phyloP scores from a whole-genome alignment of 2,329 filamentous ascomycete genomes.

The Botrytis medusae region DNA sequence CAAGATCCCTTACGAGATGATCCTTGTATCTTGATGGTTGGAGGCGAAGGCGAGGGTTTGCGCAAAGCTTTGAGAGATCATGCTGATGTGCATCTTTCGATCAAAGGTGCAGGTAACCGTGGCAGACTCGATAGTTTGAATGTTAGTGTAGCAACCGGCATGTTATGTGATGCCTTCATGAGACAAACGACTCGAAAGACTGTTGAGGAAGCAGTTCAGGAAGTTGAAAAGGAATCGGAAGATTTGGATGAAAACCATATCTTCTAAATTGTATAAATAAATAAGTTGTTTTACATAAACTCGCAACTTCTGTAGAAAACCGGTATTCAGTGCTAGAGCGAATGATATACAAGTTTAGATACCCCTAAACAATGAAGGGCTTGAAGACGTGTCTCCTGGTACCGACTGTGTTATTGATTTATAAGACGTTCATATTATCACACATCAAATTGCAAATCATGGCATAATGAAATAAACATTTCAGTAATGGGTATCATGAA shows the following conservation, averaged over 20 bases:
- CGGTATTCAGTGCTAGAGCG: not conserved
- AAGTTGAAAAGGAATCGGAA: slow-evolving; percentile 12
- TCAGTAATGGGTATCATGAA: slow-evolving; percentile 23
- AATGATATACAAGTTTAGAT: not conserved
- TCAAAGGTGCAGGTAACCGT: slow-evolving; percentile 51
- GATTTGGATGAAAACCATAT: slow-evolving; percentile 10
- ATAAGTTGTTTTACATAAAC: not conserved
- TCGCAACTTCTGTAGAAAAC: slow-evolving; percentile 1
- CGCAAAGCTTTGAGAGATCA: slow-evolving; percentile 61
- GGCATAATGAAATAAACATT: not conserved
- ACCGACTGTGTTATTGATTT: not conserved
- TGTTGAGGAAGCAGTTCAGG: slow-evolving; percentile 6
- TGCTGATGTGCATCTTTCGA: slow-evolving; percentile 65
- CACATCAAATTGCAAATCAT: not conserved
- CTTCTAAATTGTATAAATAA: slow-evolving; percentile 18
- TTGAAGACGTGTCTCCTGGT: not conserved
- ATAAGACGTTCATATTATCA: not conserved
- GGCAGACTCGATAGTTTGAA: slow-evolving; percentile 84
- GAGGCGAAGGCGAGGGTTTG: slow-evolving; percentile 77
- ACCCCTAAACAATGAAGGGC: not conserved
- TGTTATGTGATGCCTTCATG: slow-evolving; percentile 72
- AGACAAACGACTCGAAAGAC: slow-evolving; percentile 29
- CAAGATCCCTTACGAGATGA: slow-evolving; percentile 56
- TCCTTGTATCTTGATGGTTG: slow-evolving; percentile 78
- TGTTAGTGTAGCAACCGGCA: slow-evolving; percentile 81